Evolutionary conservation across 305 asterid genomes (phyloP), one percentile per base, ranked within the genome.

Genomic region (Fraxinus sp.): DNA sequence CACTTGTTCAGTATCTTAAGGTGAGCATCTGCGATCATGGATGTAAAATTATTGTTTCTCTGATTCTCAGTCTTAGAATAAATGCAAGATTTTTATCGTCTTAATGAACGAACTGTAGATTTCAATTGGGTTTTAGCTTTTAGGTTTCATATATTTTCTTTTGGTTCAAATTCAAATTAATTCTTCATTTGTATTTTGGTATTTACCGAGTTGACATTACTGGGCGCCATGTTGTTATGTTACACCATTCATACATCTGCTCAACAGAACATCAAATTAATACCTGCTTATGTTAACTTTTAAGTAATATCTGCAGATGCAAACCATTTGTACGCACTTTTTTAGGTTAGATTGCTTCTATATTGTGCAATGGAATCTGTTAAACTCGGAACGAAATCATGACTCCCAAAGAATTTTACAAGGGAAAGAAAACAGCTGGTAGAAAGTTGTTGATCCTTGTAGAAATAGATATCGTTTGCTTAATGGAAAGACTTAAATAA

Each of bases 1-100:
- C 92, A 39, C 89, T 95, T 74, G 81, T 16, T 80, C 92, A 91
- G 86, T 95, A 90, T 84, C 93, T 94, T 41, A 87, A 94, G 98
- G 99, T 94, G 26, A 49, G 84, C 39, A 70, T 83, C 82, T 83
- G 80, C 79, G 75, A 28, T n/a, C 35, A 76, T 74, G 39, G 72
- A 20, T 74, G 33, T 64, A 64, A 62, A 64, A 64, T 64, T 26
- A 55, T 11, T 52, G 55, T 36, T 78, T 22, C 68, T 26, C 32
- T 24, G 41, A 81, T 32, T 78, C 59, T 64, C 37, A 7, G 28
- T 7, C 71, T 20, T 20, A 55, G 64, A 55, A 55, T 16, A 16
- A n/a, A 55, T 55, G 24, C 24, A n/a, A 55, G 64, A 52, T 55
- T 55, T 55, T n/a, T 55, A 4, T 55, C 24, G 64, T 55, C 64